Conservation (phyloP, 208 protist species). For the Leishmania major region DNA sequence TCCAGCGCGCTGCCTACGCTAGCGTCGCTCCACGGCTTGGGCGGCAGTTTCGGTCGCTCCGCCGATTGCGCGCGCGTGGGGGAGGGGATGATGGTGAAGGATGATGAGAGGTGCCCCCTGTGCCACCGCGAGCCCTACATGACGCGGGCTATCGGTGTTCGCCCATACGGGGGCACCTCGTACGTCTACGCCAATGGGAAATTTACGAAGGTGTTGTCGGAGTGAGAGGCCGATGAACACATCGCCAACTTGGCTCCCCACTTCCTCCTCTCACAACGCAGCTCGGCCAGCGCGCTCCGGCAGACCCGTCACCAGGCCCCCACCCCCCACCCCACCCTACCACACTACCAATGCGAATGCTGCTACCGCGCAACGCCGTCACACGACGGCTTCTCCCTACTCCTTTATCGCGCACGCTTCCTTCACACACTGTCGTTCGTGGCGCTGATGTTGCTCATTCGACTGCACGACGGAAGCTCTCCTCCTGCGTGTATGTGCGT, state of each 20-base stretch:
- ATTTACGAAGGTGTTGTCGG: conserved; percentile 29
- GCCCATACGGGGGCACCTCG: conserved; percentile 63
- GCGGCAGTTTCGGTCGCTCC: background rate
- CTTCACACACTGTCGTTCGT: background rate
- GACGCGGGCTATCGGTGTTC: conserved; percentile 31
- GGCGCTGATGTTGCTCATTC: background rate
- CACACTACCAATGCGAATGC: background rate
- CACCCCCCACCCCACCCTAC: too few relatives aligned
- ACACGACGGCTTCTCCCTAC: background rate
- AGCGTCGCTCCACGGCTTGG: background rate
- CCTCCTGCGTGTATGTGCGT: background rate
- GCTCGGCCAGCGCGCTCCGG: background rate
- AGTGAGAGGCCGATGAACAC: background rate
- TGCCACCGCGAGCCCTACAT: conserved; percentile 55
- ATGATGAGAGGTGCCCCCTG: conserved; percentile 48
- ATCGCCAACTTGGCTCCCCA: background rate
- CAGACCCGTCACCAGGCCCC: background rate
- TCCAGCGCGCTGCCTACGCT: background rate
- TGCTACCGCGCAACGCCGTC: background rate
- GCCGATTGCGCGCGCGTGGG: background rate
- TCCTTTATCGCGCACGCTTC: background rate
- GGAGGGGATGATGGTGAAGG: background rate
- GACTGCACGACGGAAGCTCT: background rate
- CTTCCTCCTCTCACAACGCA: background rate
- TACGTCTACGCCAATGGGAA: conserved; percentile 61